Percentiles rank a stretch among this genome's conserved stretches.
Evolutionary conservation across 1,284 basidiomycete species (phyloP).

Genomic region (Cryptococcus wingfieldii): DNA sequence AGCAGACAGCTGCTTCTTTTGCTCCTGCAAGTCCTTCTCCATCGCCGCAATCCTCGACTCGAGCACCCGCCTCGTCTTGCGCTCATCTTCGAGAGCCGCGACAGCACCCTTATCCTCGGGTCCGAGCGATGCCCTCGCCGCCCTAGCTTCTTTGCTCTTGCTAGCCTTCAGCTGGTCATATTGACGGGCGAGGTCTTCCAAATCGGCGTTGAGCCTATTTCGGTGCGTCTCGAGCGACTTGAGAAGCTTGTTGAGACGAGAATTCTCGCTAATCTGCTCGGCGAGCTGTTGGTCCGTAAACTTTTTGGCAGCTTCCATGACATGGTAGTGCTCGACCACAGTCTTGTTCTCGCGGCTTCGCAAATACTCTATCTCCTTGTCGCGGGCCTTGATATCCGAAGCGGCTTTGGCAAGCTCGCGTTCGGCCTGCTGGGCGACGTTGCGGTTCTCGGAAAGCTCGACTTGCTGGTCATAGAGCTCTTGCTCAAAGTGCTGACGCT

Average conservation of each 20-base stretch:
- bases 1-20: slow-evolving; percentile 31
- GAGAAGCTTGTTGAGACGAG: slow-evolving; percentile 37
- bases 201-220: slow-evolving; percentile 69
- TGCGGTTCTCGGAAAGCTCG: slow-evolving; percentile 63
- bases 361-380: slow-evolving; percentile 80
- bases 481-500: slow-evolving; percentile 70
- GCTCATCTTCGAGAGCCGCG: slow-evolving; percentile 35
- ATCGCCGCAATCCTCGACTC: slow-evolving; percentile 33
- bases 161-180: slow-evolving; percentile 68
- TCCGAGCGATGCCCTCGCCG: slow-evolving; percentile 33
- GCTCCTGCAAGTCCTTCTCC: slow-evolving; percentile 42
- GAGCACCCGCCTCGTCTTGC: slow-evolving; percentile 26
- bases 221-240: slow-evolving; percentile 41
- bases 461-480: slow-evolving; percentile 60
- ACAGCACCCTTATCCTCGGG: slow-evolving; percentile 31
- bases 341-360: slow-evolving; percentile 91
- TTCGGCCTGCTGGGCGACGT: slow-evolving; percentile 70
- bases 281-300: slow-evolving; percentile 88
- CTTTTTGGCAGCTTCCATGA: slow-evolving; percentile 92
- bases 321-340: slow-evolving; percentile 97
- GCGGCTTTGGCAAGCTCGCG: slow-evolving; percentile 74
- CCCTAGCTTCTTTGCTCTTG: slow-evolving; percentile 33
- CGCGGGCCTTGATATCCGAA: slow-evolving; percentile 71
- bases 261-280: slow-evolving; percentile 53
- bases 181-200: slow-evolving; percentile 76